Evolutionary conservation across 2,329 filamentous ascomycete species (phyloP).

Genomic region (Tolypocladium nubicola): DNA sequence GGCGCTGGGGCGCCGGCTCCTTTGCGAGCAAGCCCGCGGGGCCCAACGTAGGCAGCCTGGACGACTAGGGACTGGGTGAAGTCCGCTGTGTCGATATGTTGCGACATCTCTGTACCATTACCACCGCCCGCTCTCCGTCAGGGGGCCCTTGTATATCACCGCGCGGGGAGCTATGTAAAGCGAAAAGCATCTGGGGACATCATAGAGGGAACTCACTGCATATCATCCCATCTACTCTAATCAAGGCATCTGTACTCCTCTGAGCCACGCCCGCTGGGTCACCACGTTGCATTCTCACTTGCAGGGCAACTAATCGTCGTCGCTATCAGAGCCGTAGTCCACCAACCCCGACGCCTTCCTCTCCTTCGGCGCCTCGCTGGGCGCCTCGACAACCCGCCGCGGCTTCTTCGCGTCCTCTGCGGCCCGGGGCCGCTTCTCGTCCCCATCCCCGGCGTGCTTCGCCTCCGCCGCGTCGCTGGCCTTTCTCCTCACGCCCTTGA

Average conservation of each 20-base stretch:
- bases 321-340: slow-evolving; percentile 40
- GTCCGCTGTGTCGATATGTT: background rate
- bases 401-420: background rate
- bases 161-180: background rate
- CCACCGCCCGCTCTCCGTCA: background rate
- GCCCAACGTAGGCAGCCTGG: slow-evolving; percentile 28
- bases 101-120: background rate
- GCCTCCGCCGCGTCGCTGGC: slow-evolving; percentile 1
- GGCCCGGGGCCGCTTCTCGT: background rate
- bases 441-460: background rate
- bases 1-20: slow-evolving; percentile 36
- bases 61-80: slow-evolving; percentile 14
- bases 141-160: background rate
- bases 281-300: background rate
- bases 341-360: slow-evolving; percentile 31
- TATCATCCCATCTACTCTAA: slow-evolving; percentile 4
- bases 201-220: slow-evolving; percentile 3
- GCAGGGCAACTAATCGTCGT: slow-evolving; percentile 25
- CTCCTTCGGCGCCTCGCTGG: slow-evolving; percentile 2
- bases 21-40: slow-evolving; percentile 28
- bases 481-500: slow-evolving; percentile 18
- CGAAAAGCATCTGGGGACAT: background rate
- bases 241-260: background rate
- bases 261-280: background rate
- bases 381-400: background rate